A percentile compares a stretch with the other conserved stretches of the same genome.
Evolutionary conservation across 306 rosid genomes (phyloP).

Genomic region (Urtica urens): DNA sequence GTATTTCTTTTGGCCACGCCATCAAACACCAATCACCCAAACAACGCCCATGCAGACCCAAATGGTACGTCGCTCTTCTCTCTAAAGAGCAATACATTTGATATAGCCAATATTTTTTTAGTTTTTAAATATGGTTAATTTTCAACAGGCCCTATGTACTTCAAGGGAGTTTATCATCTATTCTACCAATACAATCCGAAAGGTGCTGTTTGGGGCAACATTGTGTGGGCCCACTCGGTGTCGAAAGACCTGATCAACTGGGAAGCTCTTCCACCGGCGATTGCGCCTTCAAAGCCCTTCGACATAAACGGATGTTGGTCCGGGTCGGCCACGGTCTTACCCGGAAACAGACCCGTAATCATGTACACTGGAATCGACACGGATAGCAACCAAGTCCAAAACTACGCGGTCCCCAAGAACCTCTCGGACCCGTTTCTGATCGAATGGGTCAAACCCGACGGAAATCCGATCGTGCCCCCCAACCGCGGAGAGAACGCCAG

Average conservation of each 20-base stretch:
- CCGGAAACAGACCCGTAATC: conserved; percentile 55
- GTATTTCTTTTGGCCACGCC: too few species aligned
- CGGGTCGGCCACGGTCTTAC: conserved; percentile 63
- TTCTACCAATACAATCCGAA: conserved; percentile 84
- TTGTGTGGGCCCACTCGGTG: conserved; percentile 87
- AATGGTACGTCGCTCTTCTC: conserved; percentile 58
- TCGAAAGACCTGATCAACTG: conserved; percentile 69
- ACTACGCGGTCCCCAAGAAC: conserved; percentile 48
- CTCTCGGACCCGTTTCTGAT: conserved; percentile 47
- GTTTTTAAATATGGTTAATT: too few species aligned
- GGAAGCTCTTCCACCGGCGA: conserved; percentile 45
- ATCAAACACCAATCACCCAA: too few species aligned
- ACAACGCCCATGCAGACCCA: conserved; percentile 45
- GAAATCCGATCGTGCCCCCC: conserved; percentile 41
- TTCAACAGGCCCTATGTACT: conserved; percentile 77
- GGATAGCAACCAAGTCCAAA: conserved; percentile 45
- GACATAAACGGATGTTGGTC: conserved; percentile 88
- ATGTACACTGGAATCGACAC: conserved; percentile 62
- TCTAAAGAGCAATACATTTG: too few species aligned
- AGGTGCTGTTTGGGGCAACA: conserved; percentile 91
- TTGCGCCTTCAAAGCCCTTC: conserved; percentile 56
- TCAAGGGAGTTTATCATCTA: conserved; percentile 57
- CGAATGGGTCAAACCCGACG: conserved; percentile 53
- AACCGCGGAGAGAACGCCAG: conserved; percentile 20
- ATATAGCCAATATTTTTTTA: too few species aligned